Percentiles rank a stretch among this genome's conserved stretches.
Evolutionary conservation across 768 basidiomycete genomes (phyloP).

Genomic region (Boletales sp.): DNA sequence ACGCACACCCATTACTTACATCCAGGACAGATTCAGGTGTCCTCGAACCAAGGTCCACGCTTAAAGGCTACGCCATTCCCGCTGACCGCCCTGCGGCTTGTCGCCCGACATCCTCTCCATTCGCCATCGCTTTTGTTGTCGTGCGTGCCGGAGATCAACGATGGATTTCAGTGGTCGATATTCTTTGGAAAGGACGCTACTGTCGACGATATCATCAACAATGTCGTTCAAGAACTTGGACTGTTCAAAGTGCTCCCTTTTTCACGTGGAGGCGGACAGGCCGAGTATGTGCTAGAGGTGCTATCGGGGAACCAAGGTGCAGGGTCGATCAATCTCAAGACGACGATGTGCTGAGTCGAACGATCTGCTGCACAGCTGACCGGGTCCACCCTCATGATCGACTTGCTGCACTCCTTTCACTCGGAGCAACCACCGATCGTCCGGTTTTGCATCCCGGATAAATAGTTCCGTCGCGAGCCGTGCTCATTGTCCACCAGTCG

Average conservation of each 20-base stretch:
- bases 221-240: conserved; percentile 61
- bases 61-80: conserved; percentile 48
- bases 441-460: conserved; percentile 69
- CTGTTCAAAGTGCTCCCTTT: conserved; percentile 61
- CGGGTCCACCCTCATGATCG: conserved; percentile 10
- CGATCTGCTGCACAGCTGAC: conserved; percentile 13
- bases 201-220: conserved; percentile 51
- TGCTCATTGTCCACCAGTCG: conserved; percentile 45
- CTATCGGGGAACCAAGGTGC: conserved; percentile 49
- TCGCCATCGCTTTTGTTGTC: conserved; percentile 51
- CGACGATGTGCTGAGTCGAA: neutral
- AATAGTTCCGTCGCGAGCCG: conserved; percentile 73
- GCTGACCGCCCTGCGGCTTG: conserved; percentile 68
- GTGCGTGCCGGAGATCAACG: conserved; percentile 74
- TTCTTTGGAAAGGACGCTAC: conserved; percentile 60
- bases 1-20: conserved; percentile 9
- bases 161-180: conserved; percentile 61
- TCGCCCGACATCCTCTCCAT: conserved; percentile 64
- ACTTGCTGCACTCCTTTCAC: conserved; percentile 9
- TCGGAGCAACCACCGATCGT: conserved; percentile 29
- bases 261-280: conserved; percentile 54
- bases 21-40: conserved; percentile 39
- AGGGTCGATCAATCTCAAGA: conserved; percentile 14
- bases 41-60: conserved; percentile 43
- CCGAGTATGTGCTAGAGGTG: conserved; percentile 76